Conservation (phyloP, 371 early-diverging fungal genomes). For the Fennellomyces sp. region DNA sequence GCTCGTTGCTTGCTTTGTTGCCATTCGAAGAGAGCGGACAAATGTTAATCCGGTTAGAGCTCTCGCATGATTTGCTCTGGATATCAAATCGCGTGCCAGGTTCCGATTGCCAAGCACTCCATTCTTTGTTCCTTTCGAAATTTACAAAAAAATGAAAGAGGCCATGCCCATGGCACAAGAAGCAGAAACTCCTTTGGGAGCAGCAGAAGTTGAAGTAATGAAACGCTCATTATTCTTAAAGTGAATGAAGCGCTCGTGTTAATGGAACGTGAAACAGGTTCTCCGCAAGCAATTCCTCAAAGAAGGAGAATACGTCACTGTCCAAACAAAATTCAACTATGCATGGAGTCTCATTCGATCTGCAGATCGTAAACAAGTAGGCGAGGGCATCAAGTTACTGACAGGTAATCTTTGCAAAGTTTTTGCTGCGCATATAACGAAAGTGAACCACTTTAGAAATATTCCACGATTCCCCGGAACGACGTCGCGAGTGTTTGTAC, state of each 20-base stretch:
- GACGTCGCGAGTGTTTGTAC: slow-evolving; percentile 93
- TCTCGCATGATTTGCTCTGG: too few species aligned
- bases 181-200: slow-evolving; percentile 39
- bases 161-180: slow-evolving; percentile 39
- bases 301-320: slow-evolving; percentile 67
- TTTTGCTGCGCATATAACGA: background rate
- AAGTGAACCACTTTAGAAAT: slow-evolving; percentile 62
- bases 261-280: slow-evolving; percentile 41
- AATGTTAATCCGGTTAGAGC: too few species aligned
- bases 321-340: slow-evolving; percentile 95
- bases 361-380: slow-evolving; percentile 63
- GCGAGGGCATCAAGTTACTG: slow-evolving; percentile 76
- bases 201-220: slow-evolving; percentile 41
- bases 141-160: background rate
- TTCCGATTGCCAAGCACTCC: background rate
- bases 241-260: background rate
- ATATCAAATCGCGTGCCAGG: background rate
- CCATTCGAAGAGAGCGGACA: too few species aligned
- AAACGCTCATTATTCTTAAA: background rate
- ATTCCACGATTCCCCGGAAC: slow-evolving; percentile 78
- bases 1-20: too few species aligned
- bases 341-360: slow-evolving; percentile 92
- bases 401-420: too few species aligned
- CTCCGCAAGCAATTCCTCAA: slow-evolving; percentile 74
- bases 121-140: background rate